A percentile compares a stretch with the other conserved stretches of the same genome.
Conservation (phyloP, 495 filamentous ascomycete genomes). For the Letharia lupina region DNA sequence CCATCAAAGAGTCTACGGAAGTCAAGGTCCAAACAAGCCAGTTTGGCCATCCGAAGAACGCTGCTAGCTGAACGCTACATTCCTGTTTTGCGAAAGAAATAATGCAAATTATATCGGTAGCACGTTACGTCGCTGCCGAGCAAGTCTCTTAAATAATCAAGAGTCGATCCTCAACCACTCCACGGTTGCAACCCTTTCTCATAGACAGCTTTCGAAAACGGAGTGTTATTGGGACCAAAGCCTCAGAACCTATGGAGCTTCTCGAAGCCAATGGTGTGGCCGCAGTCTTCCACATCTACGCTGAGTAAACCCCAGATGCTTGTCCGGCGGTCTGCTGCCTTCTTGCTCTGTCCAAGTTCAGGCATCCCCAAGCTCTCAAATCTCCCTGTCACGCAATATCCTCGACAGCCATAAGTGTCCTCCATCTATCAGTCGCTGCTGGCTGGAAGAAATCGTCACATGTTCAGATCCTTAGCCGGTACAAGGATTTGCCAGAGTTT, state of each 20-base stretch:
- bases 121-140: background rate
- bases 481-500: background rate
- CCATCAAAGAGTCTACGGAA: constrained; percentile 47
- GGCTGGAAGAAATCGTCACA: too few species aligned
- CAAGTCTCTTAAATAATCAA: background rate
- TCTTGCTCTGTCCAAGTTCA: background rate
- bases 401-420: background rate
- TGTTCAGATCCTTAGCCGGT: background rate
- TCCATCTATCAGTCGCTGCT: background rate
- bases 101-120: background rate
- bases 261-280: background rate
- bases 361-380: background rate
- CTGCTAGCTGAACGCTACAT: background rate
- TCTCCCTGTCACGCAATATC: background rate
- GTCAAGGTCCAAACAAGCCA: constrained; percentile 18
- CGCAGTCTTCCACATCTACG: background rate
- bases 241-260: background rate
- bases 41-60: constrained; percentile 24
- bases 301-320: background rate
- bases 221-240: background rate
- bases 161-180: background rate
- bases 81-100: background rate
- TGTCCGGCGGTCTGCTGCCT: background rate
- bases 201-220: background rate
- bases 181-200: background rate